Base-by-base conservation (phyloP, 1,139 yeast genomes). In the Arxiozyma heterogenica region DNA sequence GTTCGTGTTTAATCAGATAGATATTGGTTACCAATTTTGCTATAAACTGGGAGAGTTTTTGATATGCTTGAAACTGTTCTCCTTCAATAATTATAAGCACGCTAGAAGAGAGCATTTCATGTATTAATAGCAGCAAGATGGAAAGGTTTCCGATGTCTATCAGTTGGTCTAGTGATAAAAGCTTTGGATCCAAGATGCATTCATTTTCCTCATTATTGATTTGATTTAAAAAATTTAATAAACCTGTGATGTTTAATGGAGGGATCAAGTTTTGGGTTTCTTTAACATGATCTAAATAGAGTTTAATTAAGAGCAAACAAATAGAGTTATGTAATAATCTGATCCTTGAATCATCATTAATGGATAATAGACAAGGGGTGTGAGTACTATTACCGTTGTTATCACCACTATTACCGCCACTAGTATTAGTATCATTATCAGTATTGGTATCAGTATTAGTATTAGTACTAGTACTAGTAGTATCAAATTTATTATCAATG, bases 41-140 rank as follows among this genome's bases (percentile, higher is more conserved):
- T 58, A 52, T 30, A 51, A 55, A 56, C 11, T 53, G 56, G 27
- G 55, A 57, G 44, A 65, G 53, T 50, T 57, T 57, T 17, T 55
- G 49, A 45, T 59, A 63, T 20, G 53, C 50, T n/a, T 50, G 50
- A 23, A 57, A 46, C 47, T 58, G 58, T 6, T 62, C 61, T 44
- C 64, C 66, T 50, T 60, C 62, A 27, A 63, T 47, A 8, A 61
- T 57, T 21, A 61, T 58, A 43, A 62, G 54, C 1, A 62, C 66
- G 1, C 64, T 61, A 4, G 66, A 62, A 3, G 62, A 52, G 50
- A 63, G 53, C 4, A 65, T 55, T 47, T 66, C 66, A 45, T 57
- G 61, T 15, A 63, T 55, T n/a, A 64, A 49, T 41, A 65, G 50
- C n/a, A 64, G 46, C 39, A 60, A 57, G 41, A 66, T 51, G 3